Conservation (phyloP, 2,329 filamentous ascomycete species). For the Talaromyces sp. region DNA sequence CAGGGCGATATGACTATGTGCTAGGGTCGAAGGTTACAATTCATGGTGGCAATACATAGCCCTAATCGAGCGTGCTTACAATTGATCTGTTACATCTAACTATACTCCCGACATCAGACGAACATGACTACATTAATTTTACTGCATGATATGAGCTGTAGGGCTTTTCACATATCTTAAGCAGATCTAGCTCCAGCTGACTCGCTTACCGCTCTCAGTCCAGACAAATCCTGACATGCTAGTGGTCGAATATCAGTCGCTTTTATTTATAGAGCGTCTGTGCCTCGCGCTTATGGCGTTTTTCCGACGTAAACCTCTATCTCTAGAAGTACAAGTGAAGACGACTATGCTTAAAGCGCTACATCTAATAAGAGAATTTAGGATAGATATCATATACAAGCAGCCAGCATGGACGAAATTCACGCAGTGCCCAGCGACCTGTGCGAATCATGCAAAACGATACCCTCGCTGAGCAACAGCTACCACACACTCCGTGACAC, state of each 20-base stretch:
- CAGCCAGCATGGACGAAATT: not conserved
- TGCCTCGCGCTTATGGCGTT: not conserved
- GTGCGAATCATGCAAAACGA: slow-evolving; percentile 3
- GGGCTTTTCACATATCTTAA: not conserved
- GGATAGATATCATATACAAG: not conserved
- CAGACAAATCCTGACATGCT: not conserved
- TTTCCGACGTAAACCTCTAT: not conserved
- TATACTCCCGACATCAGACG: not conserved
- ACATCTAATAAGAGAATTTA: not conserved
- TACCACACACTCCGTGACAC: slow-evolving; percentile 5
- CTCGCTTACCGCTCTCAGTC: not conserved
- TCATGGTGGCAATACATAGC: not conserved
- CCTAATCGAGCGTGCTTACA: slow-evolving; percentile 1
- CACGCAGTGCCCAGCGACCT: not conserved
- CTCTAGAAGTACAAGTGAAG: not conserved
- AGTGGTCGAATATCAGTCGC: not conserved
- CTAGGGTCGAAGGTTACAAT: not conserved
- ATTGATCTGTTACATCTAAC: not conserved
- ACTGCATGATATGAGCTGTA: not conserved
- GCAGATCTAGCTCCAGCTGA: not conserved
- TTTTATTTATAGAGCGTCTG: slow-evolving; percentile 4
- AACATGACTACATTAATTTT: not conserved
- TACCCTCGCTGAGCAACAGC: slow-evolving; percentile 6
- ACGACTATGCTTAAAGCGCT: not conserved
- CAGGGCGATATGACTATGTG: not conserved